Evolutionary conservation across 1,139 yeast species (phyloP), one percentile per base, ranked within the genome.

Genomic region (Lodderomyces orthopsilosis): DNA sequence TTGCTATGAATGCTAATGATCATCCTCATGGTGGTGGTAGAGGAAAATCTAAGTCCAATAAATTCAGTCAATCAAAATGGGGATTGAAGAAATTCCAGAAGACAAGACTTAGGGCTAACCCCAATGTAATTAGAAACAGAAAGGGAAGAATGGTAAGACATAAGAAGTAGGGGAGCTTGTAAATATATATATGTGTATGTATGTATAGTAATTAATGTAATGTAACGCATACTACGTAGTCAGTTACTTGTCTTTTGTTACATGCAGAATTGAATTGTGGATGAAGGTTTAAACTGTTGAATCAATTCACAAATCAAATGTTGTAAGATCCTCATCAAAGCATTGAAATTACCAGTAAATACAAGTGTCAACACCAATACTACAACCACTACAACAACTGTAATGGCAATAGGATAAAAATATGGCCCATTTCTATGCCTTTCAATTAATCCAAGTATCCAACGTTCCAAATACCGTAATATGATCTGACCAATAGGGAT

Each of bases 21-120:
- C 99, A 93, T 74, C 99, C 99, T 54, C 94, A 90, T 60, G 99
- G 99, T 77, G 99, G 99, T 85, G 99, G 99, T 71, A 85, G 98
- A 78, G 99, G 99, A 79, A 94, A 93, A 67, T 87, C 96, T 47
- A 93, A 94, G 81, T 88, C 96, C 51, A 91, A 91, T 68, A 91
- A 89, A 73, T 78, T 86, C 43, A 87, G 98, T 12, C 90, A 86
- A 74, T 87, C 96, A 47, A 94, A 95, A 68, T 93, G 98, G 97
- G 98, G 99, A 61, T 84, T 84, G 53, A 91, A 91, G 79, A 94
- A 93, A 66, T 86, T 89, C 46, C 91, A 83, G 72, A 91, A 90
- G 80, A 93, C 98, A 27, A 84, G 98, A 70, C 30, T 41, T 18
- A 33, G 12, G 10, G 42, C 47, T 37, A 45, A 44, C 33, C 42